Percentiles rank a stretch among this genome's conserved stretches.
These are phyloP conservation scores for Cucumis cinereus DNA, from an alignment of 306 rosid species.

Conservation along the genomic window DNA sequence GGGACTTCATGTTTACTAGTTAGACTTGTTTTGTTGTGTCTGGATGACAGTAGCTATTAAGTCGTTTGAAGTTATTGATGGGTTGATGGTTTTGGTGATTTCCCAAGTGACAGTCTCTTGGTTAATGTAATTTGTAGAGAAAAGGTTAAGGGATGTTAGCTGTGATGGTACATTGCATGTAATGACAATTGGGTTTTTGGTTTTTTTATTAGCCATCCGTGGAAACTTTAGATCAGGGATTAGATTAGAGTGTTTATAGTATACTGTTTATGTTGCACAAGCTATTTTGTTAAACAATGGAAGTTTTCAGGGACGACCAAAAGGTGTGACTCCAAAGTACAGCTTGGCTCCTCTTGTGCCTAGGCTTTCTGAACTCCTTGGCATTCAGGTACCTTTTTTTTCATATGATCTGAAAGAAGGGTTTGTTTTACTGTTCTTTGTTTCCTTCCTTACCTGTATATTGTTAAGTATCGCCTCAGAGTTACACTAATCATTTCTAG, in stretches of 20 bases:
- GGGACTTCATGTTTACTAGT: background rate
- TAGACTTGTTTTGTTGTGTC: background rate
- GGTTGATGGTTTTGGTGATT: background rate
- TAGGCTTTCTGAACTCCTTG: conserved; percentile 87
- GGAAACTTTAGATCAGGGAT: background rate
- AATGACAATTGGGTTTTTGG: background rate
- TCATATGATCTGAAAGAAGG: background rate
- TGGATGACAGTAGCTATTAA: background rate
- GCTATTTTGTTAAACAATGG: background rate
- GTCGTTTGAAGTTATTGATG: background rate
- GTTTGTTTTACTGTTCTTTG: background rate
- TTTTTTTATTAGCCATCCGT: background rate
- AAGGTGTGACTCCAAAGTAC: conserved; percentile 91
- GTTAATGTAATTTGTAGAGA: background rate
- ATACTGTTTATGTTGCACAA: background rate
- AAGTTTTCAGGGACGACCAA: conserved; percentile 85
- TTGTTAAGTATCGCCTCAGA: background rate
- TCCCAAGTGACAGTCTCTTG: background rate
- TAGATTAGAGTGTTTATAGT: background rate
- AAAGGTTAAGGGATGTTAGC: background rate
- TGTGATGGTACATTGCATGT: conserved; percentile 2
- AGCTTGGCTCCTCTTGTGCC: conserved; percentile 97
- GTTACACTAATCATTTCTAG: conserved; percentile 8
- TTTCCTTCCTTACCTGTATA: background rate
- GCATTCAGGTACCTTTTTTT: conserved; percentile 47